Base-by-base conservation (phyloP, 1,139 yeast genomes). In the Scheffersomyces parashehatae region DNA sequence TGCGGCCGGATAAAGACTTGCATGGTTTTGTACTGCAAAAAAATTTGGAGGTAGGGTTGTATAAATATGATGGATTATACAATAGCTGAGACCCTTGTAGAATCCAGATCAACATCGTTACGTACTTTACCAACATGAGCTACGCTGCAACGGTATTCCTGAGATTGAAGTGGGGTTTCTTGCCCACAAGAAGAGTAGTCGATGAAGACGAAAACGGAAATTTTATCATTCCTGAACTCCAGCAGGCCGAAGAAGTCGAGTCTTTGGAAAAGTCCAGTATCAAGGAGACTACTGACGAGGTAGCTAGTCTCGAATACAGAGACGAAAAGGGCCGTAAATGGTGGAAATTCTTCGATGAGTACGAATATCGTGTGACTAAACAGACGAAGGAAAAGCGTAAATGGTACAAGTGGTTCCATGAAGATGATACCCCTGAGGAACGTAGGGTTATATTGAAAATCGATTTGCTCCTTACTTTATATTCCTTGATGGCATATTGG, bases 351-450 rank as follows among this genome's bases (percentile, higher is more conserved):
- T 83, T 79, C 46, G 82, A 82, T 55, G 86, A 81, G 55, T 80
- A 77, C 48, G 86, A 82, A 54, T 82, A 81, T 55, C 66, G 87
- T 43, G 62, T 71, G 35, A 72, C 66, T 44, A 63, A 64, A 29
- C 52, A 58, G 2, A 55, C 64, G 26, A 67, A 75, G 36, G 47
- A 57, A 2, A 59, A 60, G 29, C 77, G 77, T 47, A 77, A 75
- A 53, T 82, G 85, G 84, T 82, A 73, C 56, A 71, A 77, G 42
- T 83, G 89, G 89, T 83, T 79, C 55, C 80, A 80, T 50, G 79
- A 77, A 29, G 70, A 66, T 45, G 82, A 77, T 48, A 70, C 88
- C 2, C 71, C 75, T 2, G 83, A 73, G 11, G 78, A 73, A 81
- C 80, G 67, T 60, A 77, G 52, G 38, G 67, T 85, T 40, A 68